phyloP scores from a whole-genome alignment of 139 green algal genomes.

The Edaphochlamys debaryana region DNA sequence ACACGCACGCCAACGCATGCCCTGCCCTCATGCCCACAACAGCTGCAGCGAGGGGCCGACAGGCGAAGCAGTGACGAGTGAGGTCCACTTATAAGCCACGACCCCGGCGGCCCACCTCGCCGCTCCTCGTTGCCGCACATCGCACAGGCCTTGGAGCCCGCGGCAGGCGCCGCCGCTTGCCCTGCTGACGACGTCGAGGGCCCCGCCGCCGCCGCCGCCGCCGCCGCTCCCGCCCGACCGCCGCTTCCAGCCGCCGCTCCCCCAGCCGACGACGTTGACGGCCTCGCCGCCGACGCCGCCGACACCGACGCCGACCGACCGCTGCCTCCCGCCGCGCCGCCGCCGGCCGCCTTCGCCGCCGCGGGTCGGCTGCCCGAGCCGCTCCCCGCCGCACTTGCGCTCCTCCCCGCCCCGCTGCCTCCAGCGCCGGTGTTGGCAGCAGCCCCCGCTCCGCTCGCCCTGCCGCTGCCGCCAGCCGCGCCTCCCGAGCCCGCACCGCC shows the following conservation, averaged over 20 bases:
- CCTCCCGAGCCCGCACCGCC: too few relatives aligned
- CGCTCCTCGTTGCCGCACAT: neutral
- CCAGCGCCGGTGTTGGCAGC: neutral
- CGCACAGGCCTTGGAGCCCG: neutral
- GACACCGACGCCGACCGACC: too few relatives aligned
- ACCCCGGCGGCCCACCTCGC: neutral
- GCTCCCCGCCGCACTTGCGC: neutral
- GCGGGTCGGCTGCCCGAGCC: neutral
- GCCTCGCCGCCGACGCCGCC: too few relatives aligned
- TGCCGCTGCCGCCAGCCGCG: too few relatives aligned
- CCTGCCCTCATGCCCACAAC: too few relatives aligned
- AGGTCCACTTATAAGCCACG: neutral
- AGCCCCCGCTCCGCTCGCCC: too few relatives aligned
- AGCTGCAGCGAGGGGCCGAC: too few relatives aligned
- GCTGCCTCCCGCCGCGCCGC: neutral
- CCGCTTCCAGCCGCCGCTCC: neutral
- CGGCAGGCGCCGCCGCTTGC: too few relatives aligned
- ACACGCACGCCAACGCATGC: too few relatives aligned
- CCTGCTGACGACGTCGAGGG: too few relatives aligned
- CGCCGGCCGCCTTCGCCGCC: neutral
- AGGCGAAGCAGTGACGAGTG: neutral
- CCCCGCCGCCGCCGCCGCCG: neutral
- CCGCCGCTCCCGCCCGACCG: neutral
- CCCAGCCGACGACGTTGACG: too few relatives aligned
- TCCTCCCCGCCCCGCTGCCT: neutral